phyloP scores from a whole-genome alignment of 331 rosid genomes.

The Spiraea crenata region DNA sequence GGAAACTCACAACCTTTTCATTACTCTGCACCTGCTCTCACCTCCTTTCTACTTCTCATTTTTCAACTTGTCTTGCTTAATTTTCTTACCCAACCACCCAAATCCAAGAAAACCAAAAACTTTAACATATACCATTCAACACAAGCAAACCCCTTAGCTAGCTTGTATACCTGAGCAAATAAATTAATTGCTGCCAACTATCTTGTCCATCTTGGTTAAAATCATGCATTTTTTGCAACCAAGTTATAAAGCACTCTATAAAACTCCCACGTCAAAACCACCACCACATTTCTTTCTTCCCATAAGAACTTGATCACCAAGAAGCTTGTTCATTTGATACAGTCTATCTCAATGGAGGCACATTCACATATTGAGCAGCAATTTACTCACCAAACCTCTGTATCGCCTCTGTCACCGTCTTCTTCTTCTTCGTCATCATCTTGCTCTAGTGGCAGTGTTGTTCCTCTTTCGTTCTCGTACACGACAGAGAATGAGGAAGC shows the following conservation, averaged over 20 bases:
- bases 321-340: not conserved
- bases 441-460: slow-evolving; percentile 27
- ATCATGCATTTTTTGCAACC: slow-evolving; percentile 17
- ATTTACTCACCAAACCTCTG: slow-evolving; percentile 33
- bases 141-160: not conserved
- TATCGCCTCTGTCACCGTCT: slow-evolving; percentile 33
- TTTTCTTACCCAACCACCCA: slow-evolving; percentile 41
- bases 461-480: slow-evolving; percentile 12
- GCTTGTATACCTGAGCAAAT: slow-evolving; percentile 17
- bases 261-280: slow-evolving; percentile 14
- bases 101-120: slow-evolving; percentile 20
- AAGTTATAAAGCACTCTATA: not conserved
- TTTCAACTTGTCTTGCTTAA: slow-evolving; percentile 28
- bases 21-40: slow-evolving; percentile 52
- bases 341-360: slow-evolving; percentile 46
- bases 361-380: slow-evolving; percentile 10
- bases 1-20: slow-evolving; percentile 35
- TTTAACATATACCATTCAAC: not conserved
- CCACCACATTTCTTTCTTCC: slow-evolving; percentile 26
- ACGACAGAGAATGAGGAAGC: slow-evolving; percentile 34
- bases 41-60: slow-evolving; percentile 32
- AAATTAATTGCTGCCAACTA: slow-evolving; percentile 26
- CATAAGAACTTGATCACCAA: slow-evolving; percentile 21
- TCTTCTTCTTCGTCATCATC: slow-evolving; percentile 33
- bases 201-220: slow-evolving; percentile 23